These are phyloP conservation scores for Torulaspora pretoriensis DNA, from an alignment of 1,139 yeast species.

Conservation along the genomic window DNA sequence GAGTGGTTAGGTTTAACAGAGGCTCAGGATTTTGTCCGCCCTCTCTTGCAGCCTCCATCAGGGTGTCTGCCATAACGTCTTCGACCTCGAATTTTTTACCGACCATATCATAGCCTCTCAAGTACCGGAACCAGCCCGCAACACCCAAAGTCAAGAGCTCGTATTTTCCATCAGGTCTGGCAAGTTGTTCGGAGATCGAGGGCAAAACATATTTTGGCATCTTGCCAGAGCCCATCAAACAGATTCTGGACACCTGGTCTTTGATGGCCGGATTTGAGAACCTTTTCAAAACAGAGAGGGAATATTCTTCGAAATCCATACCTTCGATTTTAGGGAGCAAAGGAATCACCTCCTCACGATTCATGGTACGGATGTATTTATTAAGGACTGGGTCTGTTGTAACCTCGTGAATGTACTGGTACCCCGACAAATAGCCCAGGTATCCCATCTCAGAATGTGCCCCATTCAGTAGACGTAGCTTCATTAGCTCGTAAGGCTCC, in stretches of 20 bases:
- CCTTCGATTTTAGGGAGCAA: constrained; percentile 7
- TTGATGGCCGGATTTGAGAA: constrained; percentile 11
- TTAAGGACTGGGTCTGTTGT: constrained; percentile 9
- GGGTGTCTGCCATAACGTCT: constrained; percentile 20
- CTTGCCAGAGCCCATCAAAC: constrained; percentile 15
- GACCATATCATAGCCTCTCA: constrained; percentile 13
- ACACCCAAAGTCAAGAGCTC: constrained; percentile 7
- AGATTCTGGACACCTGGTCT: constrained; percentile 11
- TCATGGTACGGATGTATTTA: constrained; percentile 6
- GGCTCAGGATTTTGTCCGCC: constrained; percentile 17
- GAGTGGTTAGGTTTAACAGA: constrained; percentile 5
- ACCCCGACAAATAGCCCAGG: constrained; percentile 11
- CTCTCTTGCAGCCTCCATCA: constrained; percentile 8
- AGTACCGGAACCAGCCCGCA: constrained; percentile 13
- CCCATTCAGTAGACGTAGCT: constrained; percentile 10
- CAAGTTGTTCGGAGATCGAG: constrained; percentile 7
- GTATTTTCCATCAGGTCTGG: constrained; percentile 5
- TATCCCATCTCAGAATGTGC: constrained; percentile 12
- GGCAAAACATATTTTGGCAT: constrained; percentile 8
- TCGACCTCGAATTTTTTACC: constrained; percentile 31
- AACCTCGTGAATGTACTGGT: constrained; percentile 10
- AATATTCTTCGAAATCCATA: constrained; percentile 9
- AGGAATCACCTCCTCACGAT: constrained; percentile 7
- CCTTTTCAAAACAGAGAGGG: constrained; percentile 11
- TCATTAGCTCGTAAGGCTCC: constrained; percentile 10